phyloP scores from a whole-genome alignment of 2,329 filamentous ascomycete genomes.

The Chalaropsis ovoidea region DNA sequence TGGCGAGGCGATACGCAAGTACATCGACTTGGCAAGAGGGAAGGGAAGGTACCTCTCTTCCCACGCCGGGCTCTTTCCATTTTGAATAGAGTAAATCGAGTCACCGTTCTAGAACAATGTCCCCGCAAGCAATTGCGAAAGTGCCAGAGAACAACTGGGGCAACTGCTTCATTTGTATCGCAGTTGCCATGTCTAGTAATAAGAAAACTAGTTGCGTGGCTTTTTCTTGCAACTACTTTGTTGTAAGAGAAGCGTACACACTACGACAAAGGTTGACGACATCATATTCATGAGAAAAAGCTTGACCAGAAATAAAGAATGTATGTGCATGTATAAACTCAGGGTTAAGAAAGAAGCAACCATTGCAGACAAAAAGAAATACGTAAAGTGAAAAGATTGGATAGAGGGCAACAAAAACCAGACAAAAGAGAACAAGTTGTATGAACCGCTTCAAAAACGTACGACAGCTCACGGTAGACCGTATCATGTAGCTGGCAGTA shows the following conservation, averaged over 20 bases:
- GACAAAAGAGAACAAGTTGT: conserved; percentile 3
- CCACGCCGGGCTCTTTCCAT: background rate
- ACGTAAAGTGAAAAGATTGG: background rate
- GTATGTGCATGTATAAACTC: background rate
- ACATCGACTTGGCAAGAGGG: background rate
- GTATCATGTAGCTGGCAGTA: too few relatives aligned
- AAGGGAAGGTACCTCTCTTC: background rate
- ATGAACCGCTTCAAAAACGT: background rate
- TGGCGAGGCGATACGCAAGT: too few relatives aligned
- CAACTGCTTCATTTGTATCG: background rate
- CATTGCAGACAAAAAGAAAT: conserved; percentile 3
- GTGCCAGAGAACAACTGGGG: background rate
- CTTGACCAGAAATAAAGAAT: background rate
- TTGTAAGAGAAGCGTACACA: background rate
- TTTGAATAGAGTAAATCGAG: background rate
- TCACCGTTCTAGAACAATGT: background rate
- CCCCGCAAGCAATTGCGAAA: background rate
- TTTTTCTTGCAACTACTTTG: too few relatives aligned
- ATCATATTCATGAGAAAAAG: background rate
- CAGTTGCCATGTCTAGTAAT: background rate
- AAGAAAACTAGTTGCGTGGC: too few relatives aligned
- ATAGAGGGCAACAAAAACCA: conserved; percentile 9
- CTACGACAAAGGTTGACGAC: background rate
- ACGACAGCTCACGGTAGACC: background rate
- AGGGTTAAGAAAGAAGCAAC: background rate